Conservation (phyloP, 805 yeast genomes). For the Starmerella asiatica region DNA sequence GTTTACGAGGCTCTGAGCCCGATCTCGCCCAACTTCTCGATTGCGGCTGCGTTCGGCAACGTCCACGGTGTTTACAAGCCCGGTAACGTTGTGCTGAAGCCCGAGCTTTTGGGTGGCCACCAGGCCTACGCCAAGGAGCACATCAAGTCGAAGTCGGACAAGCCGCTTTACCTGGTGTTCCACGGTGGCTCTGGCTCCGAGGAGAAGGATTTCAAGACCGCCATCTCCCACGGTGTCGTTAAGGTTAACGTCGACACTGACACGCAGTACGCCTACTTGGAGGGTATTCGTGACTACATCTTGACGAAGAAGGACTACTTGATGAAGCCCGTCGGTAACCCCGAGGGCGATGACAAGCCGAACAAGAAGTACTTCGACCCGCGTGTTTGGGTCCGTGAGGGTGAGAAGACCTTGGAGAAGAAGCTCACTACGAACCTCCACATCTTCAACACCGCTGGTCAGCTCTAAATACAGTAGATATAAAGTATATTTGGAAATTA, state of each 20-base stretch:
- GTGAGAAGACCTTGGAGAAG: conserved; percentile 93
- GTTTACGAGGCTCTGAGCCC: conserved; percentile 83
- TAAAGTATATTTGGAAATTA: too few relatives aligned
- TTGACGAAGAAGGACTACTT: conserved; percentile 93
- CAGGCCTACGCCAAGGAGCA: conserved; percentile 74
- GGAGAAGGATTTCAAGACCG: conserved; percentile 80
- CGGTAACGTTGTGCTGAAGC: conserved; percentile 90
- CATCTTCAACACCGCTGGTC: conserved; percentile 48
- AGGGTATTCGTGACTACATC: conserved; percentile 95
- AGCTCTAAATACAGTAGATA: conserved; percentile 8
- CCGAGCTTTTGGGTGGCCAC: conserved; percentile 90
- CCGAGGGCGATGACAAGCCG: conserved; percentile 98
- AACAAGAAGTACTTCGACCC: conserved; percentile 99
- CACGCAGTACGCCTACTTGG: conserved; percentile 94
- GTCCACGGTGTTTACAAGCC: conserved; percentile 99
- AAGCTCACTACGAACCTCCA: conserved; percentile 76
- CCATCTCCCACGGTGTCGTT: conserved; percentile 87
- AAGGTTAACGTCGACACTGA: conserved; percentile 99
- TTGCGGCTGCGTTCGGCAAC: conserved; percentile 99
- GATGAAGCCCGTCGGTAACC: conserved; percentile 87
- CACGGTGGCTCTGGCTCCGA: conserved; percentile 99
- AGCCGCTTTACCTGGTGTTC: conserved; percentile 94
- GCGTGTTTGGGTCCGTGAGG: conserved; percentile 99
- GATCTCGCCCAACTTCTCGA: conserved; percentile 94
- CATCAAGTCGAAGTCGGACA: conserved; percentile 36